Base-by-base conservation (phyloP, 1,139 yeast species). In the Sugiyamaella neomexicana region DNA sequence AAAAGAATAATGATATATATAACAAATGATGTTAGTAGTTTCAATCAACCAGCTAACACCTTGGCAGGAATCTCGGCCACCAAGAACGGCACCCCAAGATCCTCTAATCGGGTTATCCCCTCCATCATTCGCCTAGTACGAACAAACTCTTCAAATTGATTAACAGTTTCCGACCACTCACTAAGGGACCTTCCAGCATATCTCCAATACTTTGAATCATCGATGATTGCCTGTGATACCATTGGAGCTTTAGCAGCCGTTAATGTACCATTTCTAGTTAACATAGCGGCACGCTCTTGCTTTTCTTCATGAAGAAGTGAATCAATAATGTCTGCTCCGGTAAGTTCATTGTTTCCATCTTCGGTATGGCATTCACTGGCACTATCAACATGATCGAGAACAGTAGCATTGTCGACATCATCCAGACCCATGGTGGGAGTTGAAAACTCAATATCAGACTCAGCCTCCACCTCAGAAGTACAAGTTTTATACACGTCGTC, bases 111-210 rank as follows among this genome's bases (percentile, higher is more conserved):
- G 29, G 65, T 58, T 8, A 62, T 67, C 1, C 71, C 72, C 23
- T 60, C 62, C 43, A 60, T 52, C 41, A 46, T 55, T 48, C 46
- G 62, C 40, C 74, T 57, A 50, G 63, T 57, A 39, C 75, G 70
- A 62, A 83, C 75, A 65, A 77, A 86, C 43, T 70, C 69, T 62
- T 83, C 86, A 66, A 82, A 85, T 63, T 84, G 88, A 2, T 75
- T 74, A 29, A 84, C 83, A 38, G 77, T 69, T 2, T 61, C 53
- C 54, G 79, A 78, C 85, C 89, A 83, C 64, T 86, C 93, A 58
- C 81, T 81, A 53, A 86, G 66, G n/a, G 87, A 75, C 55, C 81
- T 77, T 7, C 90, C 91, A 31, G 84, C 72, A 57, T 80, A 70
- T 51, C 71, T 68, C 73, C 75, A 73, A 52, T 60, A 59, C 53